A percentile compares a stretch with the other conserved stretches of the same genome.
These are phyloP conservation scores for Escovopsis sp. DNA, from an alignment of 2,329 filamentous ascomycete genomes.

Conservation along the genomic window DNA sequence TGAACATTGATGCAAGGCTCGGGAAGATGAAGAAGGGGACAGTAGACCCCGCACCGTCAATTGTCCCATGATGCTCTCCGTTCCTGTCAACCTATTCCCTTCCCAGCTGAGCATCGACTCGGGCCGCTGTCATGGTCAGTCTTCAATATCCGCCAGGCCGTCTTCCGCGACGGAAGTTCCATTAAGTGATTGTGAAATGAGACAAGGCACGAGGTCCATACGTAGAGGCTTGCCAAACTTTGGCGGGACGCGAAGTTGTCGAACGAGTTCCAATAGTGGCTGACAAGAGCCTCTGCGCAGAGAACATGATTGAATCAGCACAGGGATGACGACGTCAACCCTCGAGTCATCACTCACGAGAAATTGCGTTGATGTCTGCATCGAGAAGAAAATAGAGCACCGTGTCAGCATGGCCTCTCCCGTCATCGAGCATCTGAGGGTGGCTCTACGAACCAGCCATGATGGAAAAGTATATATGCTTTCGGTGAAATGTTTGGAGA, in stretches of 20 bases:
- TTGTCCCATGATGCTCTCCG: not conserved
- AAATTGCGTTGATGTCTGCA: no score
- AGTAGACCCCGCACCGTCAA: not conserved
- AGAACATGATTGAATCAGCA: no score
- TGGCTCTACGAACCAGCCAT: no score
- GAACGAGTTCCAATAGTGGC: not conserved
- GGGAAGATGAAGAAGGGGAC: no score
- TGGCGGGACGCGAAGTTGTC: not conserved
- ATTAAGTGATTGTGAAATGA: not conserved
- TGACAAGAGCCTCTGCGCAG: not conserved
- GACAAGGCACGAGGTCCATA: not conserved
- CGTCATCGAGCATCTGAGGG: no score
- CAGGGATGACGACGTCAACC: no score
- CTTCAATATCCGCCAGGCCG: no score
- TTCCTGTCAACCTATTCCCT: not conserved
- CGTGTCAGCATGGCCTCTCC: no score
- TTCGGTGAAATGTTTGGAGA: no score
- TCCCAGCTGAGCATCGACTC: not conserved
- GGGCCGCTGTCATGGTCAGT: not conserved
- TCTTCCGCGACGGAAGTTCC: not conserved
- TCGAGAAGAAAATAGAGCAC: no score
- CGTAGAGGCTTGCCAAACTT: not conserved
- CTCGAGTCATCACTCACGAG: no score
- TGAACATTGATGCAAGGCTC: not conserved
- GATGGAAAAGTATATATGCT: no score